Conservation (phyloP, 495 filamentous ascomycete genomes). For the Cercophora scortea region DNA sequence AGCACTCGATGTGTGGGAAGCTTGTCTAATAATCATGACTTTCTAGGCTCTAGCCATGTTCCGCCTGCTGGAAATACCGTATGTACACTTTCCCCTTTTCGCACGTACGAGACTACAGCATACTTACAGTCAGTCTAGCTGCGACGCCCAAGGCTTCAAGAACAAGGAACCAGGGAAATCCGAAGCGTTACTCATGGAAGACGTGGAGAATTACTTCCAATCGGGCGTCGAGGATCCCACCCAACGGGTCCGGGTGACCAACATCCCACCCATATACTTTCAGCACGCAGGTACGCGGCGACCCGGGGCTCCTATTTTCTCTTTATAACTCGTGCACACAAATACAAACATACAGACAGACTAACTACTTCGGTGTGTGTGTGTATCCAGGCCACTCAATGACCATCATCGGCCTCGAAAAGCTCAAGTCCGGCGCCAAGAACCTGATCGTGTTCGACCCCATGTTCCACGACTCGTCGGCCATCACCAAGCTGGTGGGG, state of each 20-base stretch:
- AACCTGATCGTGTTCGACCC: slow-evolving; percentile 88
- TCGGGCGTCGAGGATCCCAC: slow-evolving; percentile 28
- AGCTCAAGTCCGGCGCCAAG: slow-evolving; percentile 51
- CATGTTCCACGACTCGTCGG: slow-evolving; percentile 63
- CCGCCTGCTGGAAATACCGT: slow-evolving; percentile 58
- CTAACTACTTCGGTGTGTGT: neutral
- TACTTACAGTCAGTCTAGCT: slow-evolving; percentile 13
- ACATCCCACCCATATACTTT: slow-evolving; percentile 78
- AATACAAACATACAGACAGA: too few species aligned
- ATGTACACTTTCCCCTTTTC: slow-evolving; percentile 16
- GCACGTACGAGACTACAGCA: neutral
- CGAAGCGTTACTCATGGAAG: slow-evolving; percentile 46
- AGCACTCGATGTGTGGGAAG: too few species aligned
- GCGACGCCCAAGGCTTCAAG: slow-evolving; percentile 31
- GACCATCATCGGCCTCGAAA: slow-evolving; percentile 84
- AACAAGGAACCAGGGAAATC: slow-evolving; percentile 21
- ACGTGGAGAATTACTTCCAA: slow-evolving; percentile 69
- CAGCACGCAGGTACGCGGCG: slow-evolving; percentile 62
- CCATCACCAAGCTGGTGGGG: slow-evolving; percentile 50
- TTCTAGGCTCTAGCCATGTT: slow-evolving; percentile 74
- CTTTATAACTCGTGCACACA: neutral
- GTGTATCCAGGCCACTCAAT: slow-evolving; percentile 70
- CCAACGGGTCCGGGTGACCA: slow-evolving; percentile 57
- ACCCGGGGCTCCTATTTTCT: neutral
- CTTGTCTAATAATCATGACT: neutral